Evolutionary conservation across 805 yeast species (phyloP), one percentile per base, ranked within the genome.

Genomic region (Kregervanrija delftensis): DNA sequence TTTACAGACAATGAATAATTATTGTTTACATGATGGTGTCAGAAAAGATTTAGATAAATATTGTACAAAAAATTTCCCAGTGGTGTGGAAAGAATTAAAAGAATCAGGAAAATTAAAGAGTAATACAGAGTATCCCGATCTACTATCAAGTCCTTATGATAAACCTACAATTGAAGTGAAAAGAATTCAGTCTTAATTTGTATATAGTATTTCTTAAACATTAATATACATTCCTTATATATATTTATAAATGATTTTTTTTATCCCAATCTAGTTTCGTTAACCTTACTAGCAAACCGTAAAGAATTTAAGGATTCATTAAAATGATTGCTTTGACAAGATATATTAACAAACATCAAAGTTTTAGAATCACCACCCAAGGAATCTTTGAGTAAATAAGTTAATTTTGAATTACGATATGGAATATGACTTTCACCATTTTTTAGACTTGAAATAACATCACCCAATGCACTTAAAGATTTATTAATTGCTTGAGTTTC

Each of bases 401-500:
- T 91, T 57, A 91, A 61, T 64, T 81, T 77, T 37, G 93, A 79
- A 63, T 80, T 74, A 59, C 91, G 61, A 63, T 71, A 85, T 0
- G 91, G 90, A 11, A 83, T 65, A 58, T 83, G 87, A 13, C 53
- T 50, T 22, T 60, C 58, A 11, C 61, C 59, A 38, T 59, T 59
- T 12, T 57, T 50, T 13, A 65, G 58, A n/a, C 60, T 51, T 4
- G 50, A 47, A 9, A 91, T 90, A 2, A 91, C 99, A 63, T 89
- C 96, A 2, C 96, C 96, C 13, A 91, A 69, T 44, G 90, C 76
- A 51, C 96, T 86, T 40, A 91, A 70, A 8, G 96, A 88, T 60
- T 80, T 85, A 64, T 91, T 91, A 46, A 91, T 91, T 8, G 89
- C 77, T 56, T 85, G 91, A 0, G 98, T 90, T 62, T 91, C 99